Evolutionary conservation across 2,329 filamentous ascomycete genomes (phyloP).

Genomic region (Magnaporthiopsis rhizophila): DNA sequence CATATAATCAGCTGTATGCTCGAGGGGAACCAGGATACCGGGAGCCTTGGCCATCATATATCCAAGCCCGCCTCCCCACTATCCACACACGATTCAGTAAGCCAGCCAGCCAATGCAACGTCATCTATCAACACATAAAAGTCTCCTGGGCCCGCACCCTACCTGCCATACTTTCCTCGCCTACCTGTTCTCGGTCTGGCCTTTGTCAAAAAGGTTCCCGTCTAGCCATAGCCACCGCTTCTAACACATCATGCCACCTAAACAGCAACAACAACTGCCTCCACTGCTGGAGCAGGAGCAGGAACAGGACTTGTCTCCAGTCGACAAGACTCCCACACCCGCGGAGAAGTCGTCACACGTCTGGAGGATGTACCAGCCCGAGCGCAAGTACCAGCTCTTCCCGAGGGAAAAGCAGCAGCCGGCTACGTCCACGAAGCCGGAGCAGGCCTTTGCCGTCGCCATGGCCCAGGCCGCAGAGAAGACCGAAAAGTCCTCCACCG

Average conservation of each 20-base stretch:
- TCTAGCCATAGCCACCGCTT: constrained; percentile 19
- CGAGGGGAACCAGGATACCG: constrained; percentile 32
- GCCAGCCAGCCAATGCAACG: constrained; percentile 14
- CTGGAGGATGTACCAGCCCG: constrained; percentile 52
- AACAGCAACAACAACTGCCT: constrained; percentile 16
- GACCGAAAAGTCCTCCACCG: constrained; percentile 29
- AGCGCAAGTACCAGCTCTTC: constrained; percentile 55
- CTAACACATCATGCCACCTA: constrained; percentile 11
- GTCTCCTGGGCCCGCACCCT: constrained; percentile 6
- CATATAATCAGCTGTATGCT: constrained; percentile 55
- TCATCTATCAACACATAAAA: neutral
- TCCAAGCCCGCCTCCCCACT: constrained; percentile 40
- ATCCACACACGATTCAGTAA: constrained; percentile 37
- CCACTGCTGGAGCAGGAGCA: constrained; percentile 18
- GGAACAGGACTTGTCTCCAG: neutral
- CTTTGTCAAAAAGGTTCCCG: constrained; percentile 10
- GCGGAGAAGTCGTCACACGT: constrained; percentile 40
- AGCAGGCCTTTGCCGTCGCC: constrained; percentile 38
- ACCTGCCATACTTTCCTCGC: constrained; percentile 11
- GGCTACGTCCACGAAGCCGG: constrained; percentile 35
- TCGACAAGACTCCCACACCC: constrained; percentile 7
- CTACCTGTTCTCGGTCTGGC: constrained; percentile 4
- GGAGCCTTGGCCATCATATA: constrained; percentile 39
- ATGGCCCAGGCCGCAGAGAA: constrained; percentile 30
- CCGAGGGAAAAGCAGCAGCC: constrained; percentile 41